phyloP scores from a whole-genome alignment of 805 yeast genomes.

The Hanseniaspora mollemarum region DNA sequence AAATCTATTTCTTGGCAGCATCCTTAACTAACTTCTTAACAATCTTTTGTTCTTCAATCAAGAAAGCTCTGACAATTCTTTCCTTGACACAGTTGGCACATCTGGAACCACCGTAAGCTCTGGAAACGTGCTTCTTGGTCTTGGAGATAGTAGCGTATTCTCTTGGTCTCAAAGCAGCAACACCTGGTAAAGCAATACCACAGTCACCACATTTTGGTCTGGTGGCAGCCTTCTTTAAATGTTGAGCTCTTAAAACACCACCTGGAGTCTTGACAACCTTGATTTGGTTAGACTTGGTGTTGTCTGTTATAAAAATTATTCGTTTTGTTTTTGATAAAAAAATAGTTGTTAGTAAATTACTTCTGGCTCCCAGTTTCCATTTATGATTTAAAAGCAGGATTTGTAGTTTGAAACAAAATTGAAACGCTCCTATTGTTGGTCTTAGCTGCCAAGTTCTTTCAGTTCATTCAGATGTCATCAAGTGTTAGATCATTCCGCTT shows the following conservation, averaged over 20 bases:
- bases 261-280: constrained; percentile 99
- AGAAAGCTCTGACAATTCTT: constrained; percentile 98
- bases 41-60: constrained; percentile 99
- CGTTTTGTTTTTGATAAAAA: background rate
- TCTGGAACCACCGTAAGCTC: constrained; percentile 99
- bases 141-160: constrained; percentile 88
- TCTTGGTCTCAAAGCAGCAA: constrained; percentile 96
- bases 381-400: background rate
- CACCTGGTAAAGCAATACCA: constrained; percentile 72
- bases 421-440: background rate
- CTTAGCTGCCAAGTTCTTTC: too few relatives aligned
- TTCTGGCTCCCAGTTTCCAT: too few relatives aligned
- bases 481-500: too few relatives aligned
- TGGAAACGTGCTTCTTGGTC: constrained; percentile 95
- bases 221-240: constrained; percentile 82
- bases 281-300: constrained; percentile 99
- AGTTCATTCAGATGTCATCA: too few relatives aligned
- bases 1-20: constrained; percentile 52
- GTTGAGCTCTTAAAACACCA: constrained; percentile 97
- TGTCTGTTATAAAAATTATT: constrained; percentile 44
- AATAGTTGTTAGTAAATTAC: constrained; percentile 2
- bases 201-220: constrained; percentile 85
- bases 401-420: background rate
- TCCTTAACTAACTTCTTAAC: constrained; percentile 99
- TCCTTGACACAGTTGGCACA: constrained; percentile 98